Evolutionary conservation across 1,284 basidiomycete genomes (phyloP).

Genomic region (Ganoderma lucidum): DNA sequence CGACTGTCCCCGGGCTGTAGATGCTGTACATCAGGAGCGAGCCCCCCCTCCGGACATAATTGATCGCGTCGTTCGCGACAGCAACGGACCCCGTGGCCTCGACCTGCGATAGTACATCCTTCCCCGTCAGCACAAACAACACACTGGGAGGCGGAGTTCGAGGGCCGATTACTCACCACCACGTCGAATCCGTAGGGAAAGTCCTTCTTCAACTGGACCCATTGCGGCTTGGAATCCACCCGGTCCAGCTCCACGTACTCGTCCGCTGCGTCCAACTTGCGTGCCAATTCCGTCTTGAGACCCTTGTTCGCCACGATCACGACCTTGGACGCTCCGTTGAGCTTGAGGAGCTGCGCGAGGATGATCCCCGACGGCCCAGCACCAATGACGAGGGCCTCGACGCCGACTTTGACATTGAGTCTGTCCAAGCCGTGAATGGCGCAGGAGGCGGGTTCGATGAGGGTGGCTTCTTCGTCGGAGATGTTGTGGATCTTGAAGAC

Average conservation of each 20-base stretch:
- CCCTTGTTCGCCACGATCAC: conserved; percentile 87
- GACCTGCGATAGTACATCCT: conserved; percentile 46
- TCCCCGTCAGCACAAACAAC: no score
- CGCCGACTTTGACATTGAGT: conserved; percentile 79
- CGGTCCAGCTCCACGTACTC: conserved; percentile 87
- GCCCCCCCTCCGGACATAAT: conserved; percentile 85
- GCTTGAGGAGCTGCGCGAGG: conserved; percentile 84
- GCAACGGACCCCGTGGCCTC: conserved; percentile 88
- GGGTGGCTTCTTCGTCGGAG: conserved; percentile 86
- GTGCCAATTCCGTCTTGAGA: conserved; percentile 88
- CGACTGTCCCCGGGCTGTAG: conserved; percentile 76
- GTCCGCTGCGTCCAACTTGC: conserved; percentile 77
- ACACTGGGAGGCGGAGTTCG: conserved; percentile 79
- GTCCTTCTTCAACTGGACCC: conserved; percentile 79
- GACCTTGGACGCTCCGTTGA: conserved; percentile 81
- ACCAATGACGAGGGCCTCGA: conserved; percentile 81
- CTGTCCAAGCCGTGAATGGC: conserved; percentile 91
- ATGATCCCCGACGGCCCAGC: conserved; percentile 86
- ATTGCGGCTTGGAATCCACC: conserved; percentile 77
- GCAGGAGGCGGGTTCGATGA: conserved; percentile 90
- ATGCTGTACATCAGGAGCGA: conserved; percentile 80
- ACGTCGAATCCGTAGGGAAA: conserved; percentile 90
- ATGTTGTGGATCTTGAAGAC: conserved; percentile 87
- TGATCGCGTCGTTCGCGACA: conserved; percentile 81
- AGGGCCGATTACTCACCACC: conserved; percentile 52